Evolutionary conservation across 305 asterid genomes (phyloP).

Genomic region (Rubia peregrina): DNA sequence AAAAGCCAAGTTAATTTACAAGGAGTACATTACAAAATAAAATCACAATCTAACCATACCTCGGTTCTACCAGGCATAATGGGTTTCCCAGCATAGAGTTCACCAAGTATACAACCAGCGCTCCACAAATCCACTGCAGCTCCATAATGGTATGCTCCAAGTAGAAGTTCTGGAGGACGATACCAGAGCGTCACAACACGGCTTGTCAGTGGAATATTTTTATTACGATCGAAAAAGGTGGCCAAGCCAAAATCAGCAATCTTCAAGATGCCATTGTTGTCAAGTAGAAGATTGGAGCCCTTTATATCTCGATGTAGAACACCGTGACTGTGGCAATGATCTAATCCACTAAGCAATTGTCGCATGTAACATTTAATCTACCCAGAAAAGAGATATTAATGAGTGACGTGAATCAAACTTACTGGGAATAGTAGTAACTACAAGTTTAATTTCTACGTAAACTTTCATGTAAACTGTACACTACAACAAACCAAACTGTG

Average conservation of each 20-base stretch:
- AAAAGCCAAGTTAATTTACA: not conserved
- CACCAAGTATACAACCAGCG: slow-evolving; percentile 93
- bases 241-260: slow-evolving; percentile 98
- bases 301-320: slow-evolving; percentile 91
- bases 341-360: slow-evolving; percentile 87
- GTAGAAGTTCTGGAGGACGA: slow-evolving; percentile 95
- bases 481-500: not conserved
- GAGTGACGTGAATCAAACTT: not conserved
- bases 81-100: slow-evolving; percentile 77
- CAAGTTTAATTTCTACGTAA: not conserved
- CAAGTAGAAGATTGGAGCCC: slow-evolving; percentile 83
- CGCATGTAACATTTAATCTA: slow-evolving; percentile 93
- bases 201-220: slow-evolving; percentile 66
- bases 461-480: not conserved
- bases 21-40: too few relatives aligned
- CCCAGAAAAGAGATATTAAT: slow-evolving; percentile 4
- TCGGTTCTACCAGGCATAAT: slow-evolving; percentile 98
- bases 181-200: slow-evolving; percentile 99
- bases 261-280: slow-evolving; percentile 78
- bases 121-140: slow-evolving; percentile 96
- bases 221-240: slow-evolving; percentile 50
- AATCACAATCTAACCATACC: slow-evolving; percentile 36
- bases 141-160: slow-evolving; percentile 79
- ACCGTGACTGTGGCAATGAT: slow-evolving; percentile 74
- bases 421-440: not conserved